A percentile compares a stretch with the other conserved stretches of the same genome.
Conservation (phyloP, 306 rosid genomes). For the Acmispon strigosus region DNA sequence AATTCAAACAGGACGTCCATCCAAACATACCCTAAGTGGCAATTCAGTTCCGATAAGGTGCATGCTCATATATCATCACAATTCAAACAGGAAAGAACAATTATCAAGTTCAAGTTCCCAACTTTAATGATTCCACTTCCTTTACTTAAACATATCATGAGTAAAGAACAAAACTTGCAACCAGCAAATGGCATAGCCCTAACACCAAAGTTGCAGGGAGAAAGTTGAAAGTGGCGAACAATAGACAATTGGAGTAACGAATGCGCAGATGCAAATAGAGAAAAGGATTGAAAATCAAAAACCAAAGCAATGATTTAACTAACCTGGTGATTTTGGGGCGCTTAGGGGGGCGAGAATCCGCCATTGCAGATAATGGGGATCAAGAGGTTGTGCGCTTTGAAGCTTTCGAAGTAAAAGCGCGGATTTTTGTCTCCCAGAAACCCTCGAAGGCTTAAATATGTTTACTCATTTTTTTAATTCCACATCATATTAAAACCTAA, state of each 20-base stretch:
- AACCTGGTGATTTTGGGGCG: constrained; percentile 68
- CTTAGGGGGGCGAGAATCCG: constrained; percentile 52
- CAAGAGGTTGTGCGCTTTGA: too few species aligned
- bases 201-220: neutral
- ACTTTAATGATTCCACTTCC: neutral
- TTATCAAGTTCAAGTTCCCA: neutral
- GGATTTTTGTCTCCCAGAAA: neutral
- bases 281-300: neutral
- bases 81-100: neutral
- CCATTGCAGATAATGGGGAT: constrained; percentile 37
- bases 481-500: too few species aligned
- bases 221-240: neutral
- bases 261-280: neutral
- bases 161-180: neutral
- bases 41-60: neutral
- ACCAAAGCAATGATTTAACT: neutral
- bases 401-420: neutral
- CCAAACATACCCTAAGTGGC: neutral
- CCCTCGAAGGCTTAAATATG: too few species aligned
- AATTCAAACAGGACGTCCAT: neutral
- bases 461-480: too few species aligned
- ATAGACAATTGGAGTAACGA: neutral
- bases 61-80: neutral
- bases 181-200: constrained; percentile 1
- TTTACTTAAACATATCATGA: neutral